These are phyloP conservation scores for Mucor piriformis DNA, from an alignment of 371 early-diverging fungal genomes.

Conservation along the genomic window DNA sequence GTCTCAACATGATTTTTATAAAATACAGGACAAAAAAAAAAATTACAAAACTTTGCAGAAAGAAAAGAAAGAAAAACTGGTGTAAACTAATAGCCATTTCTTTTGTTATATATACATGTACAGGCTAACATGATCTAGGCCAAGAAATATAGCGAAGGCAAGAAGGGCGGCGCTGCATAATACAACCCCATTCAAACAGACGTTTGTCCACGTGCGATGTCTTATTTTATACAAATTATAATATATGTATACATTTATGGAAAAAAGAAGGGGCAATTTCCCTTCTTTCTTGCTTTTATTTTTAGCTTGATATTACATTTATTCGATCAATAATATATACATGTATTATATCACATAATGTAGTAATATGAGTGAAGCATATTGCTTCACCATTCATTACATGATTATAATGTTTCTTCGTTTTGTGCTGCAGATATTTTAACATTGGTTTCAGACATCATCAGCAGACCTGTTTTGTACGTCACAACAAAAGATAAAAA, in stretches of 20 bases:
- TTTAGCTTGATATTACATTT: background rate
- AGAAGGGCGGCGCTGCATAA: constrained; percentile 10
- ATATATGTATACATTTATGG: background rate
- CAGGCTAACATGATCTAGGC: constrained; percentile 12
- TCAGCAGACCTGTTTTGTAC: constrained; percentile 15
- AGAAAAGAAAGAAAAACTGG: background rate
- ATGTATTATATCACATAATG: background rate
- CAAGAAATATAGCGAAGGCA: background rate
- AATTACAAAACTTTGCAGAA: background rate
- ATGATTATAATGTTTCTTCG: background rate
- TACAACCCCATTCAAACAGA: constrained; percentile 5
- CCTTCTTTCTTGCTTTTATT: background rate
- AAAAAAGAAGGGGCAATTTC: background rate
- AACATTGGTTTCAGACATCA: constrained; percentile 15
- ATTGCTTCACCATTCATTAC: background rate
- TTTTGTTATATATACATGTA: constrained; percentile 1
- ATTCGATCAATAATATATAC: background rate
- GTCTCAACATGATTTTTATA: constrained; percentile 20
- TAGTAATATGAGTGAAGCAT: background rate
- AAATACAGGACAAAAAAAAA: background rate
- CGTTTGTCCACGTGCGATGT: constrained; percentile 17
- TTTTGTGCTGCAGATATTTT: constrained; percentile 13
- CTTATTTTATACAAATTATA: background rate
- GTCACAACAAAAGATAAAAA: constrained; percentile 4
- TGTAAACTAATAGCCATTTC: background rate